These are phyloP conservation scores for Phytopythium kandeliae DNA, from an alignment of 352 stramenopile genomes.

Conservation along the genomic window DNA sequence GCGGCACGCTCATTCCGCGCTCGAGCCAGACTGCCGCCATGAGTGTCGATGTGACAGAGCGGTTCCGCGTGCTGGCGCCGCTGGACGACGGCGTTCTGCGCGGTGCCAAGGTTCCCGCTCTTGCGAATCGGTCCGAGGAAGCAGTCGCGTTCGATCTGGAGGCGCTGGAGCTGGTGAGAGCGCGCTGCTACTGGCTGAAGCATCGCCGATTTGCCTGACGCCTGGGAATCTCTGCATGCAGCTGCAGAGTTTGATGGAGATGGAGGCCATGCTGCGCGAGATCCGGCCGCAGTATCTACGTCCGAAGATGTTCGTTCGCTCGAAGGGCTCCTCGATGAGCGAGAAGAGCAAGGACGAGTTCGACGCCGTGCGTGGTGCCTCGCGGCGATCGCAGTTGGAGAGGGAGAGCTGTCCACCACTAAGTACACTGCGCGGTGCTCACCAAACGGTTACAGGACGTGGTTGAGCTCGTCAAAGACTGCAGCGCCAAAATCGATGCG, in stretches of 20 bases:
- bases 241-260: slow-evolving; percentile 36
- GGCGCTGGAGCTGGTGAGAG: slow-evolving; percentile 22
- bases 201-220: background rate
- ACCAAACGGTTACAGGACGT: slow-evolving; percentile 18
- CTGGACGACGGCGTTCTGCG: background rate
- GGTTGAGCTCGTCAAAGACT: slow-evolving; percentile 72
- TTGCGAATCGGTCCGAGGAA: background rate
- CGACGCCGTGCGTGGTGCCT: slow-evolving; percentile 51
- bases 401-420: too few species aligned
- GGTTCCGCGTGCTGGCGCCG: slow-evolving; percentile 31
- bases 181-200: background rate
- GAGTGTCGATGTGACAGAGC: slow-evolving; percentile 23
- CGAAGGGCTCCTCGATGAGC: slow-evolving; percentile 55
- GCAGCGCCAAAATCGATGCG: slow-evolving; percentile 47
- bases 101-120: too few species aligned
- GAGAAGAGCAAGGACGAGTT: slow-evolving; percentile 76
- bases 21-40: background rate
- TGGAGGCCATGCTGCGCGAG: slow-evolving; percentile 49
- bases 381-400: too few species aligned
- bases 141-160: slow-evolving; percentile 15
- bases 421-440: too few species aligned
- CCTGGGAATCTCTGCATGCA: slow-evolving; percentile 10
- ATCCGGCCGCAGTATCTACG: slow-evolving; percentile 48
- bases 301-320: slow-evolving; percentile 55
- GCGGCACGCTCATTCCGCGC: too few species aligned